Evolutionary conservation across 2,329 filamentous ascomycete genomes (phyloP).

Genomic region (Ophiocordyceps camponoti-leonardi): DNA sequence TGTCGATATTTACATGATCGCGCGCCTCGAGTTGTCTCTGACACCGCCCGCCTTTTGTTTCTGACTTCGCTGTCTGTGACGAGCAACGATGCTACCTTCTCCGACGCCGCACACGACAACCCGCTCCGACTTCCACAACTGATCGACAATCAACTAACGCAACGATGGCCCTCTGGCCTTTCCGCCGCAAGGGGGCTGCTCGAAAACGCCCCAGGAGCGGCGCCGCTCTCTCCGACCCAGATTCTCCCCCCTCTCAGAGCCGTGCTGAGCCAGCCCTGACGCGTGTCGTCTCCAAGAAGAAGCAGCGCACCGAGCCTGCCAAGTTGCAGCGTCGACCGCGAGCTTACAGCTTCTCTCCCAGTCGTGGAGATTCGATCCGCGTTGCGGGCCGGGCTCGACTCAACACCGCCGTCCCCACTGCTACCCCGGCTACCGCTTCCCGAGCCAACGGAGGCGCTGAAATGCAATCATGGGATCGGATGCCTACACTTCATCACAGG

Average conservation of each 20-base stretch:
- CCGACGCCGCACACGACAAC: not conserved
- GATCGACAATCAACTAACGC: not conserved
- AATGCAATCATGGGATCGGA: constrained; percentile 12
- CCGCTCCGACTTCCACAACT: not conserved
- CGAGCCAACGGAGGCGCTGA: not conserved
- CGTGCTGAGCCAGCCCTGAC: constrained; percentile 14
- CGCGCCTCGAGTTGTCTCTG: not conserved
- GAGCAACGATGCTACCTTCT: constrained; percentile 1
- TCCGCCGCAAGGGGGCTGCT: constrained; percentile 52
- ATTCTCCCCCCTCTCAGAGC: constrained; percentile 22
- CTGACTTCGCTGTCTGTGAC: not conserved
- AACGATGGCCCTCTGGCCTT: constrained; percentile 71
- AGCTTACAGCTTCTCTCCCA: constrained; percentile 45
- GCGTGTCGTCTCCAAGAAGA: constrained; percentile 16
- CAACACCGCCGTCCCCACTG: constrained; percentile 5
- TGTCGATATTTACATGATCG: not conserved
- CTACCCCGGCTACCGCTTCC: not conserved
- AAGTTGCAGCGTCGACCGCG: constrained; percentile 30
- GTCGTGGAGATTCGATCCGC: constrained; percentile 35
- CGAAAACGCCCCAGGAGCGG: constrained; percentile 38
- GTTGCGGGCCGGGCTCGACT: constrained; percentile 10
- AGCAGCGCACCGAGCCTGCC: constrained; percentile 26
- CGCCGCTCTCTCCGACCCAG: constrained; percentile 35
- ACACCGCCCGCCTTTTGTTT: not conserved
- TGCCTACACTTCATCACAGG: constrained; percentile 42